Evolutionary conservation across 495 filamentous ascomycete species (phyloP).

Genomic region (Penicillium verhagenii): DNA sequence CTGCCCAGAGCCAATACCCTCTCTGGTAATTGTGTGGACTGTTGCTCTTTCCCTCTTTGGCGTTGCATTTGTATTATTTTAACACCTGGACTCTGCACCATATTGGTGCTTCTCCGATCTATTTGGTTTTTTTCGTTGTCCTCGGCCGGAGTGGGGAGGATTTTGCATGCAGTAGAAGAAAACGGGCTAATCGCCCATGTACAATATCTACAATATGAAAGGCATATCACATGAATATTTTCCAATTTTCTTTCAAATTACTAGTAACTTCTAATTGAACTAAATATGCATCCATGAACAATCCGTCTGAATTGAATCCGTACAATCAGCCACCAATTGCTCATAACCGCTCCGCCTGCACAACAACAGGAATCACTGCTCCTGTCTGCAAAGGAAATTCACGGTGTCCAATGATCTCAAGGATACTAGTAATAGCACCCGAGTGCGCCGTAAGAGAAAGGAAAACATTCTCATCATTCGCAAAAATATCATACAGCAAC

Average conservation of each 20-base stretch:
- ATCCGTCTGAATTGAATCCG: not conserved
- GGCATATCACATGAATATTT: constrained; percentile 11
- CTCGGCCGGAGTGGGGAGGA: constrained; percentile 12
- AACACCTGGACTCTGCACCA: constrained; percentile 13
- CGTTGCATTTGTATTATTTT: constrained; percentile 29
- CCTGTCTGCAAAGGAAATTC: constrained; percentile 65
- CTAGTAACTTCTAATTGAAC: not conserved
- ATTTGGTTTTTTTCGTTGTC: constrained; percentile 15
- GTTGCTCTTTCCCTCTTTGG: constrained; percentile 16
- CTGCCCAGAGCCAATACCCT: constrained; percentile 79
- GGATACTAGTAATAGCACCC: constrained; percentile 60
- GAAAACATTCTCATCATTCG: constrained; percentile 55
- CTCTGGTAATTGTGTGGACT: constrained; percentile 61
- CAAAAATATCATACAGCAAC: constrained; percentile 66
- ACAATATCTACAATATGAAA: constrained; percentile 27
- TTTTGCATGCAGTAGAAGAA: constrained; percentile 28
- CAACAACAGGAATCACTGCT: constrained; percentile 67
- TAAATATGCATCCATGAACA: not conserved
- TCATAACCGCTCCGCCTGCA: constrained; percentile 48
- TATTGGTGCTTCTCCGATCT: constrained; percentile 11
- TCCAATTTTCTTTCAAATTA: not conserved
- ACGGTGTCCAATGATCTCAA: constrained; percentile 64
- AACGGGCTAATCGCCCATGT: constrained; percentile 25
- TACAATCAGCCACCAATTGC: not conserved
- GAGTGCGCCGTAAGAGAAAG: constrained; percentile 74